Base-by-base conservation (phyloP, 108 stramenopile genomes). In the Aurantiochytrium sp. region DNA sequence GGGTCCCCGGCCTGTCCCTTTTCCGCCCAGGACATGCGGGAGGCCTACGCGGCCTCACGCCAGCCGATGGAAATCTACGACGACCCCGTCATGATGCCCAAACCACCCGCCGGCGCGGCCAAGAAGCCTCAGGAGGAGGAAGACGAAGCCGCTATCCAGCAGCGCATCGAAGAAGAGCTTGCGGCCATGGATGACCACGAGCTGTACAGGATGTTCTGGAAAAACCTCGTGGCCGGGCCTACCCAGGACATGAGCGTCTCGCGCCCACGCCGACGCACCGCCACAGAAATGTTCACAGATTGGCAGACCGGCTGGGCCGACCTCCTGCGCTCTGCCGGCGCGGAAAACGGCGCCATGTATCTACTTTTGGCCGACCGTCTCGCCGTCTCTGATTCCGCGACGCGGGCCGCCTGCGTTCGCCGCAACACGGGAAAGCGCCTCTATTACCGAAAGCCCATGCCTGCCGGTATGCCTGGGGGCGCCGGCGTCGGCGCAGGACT, bases 261-360 rank as follows among this genome's bases (percentile, higher is more conserved):
- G 27, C 73, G 39, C 39, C 45, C 45, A 21, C 39, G 73, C 19
- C 39, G 73, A 48, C 36, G 45, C 6, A 48, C 45, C 32, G 73
- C 73, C 12, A 48, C 73, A 6, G 42, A 81, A 81, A 41, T 81
- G 39, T 81, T 81, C 30, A 41, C 45, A 12, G 73, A 81, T 48
- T 48, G 45, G 42, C 42, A 81, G n/a, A 30, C 45, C 1, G 45
- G 42, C 27, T 81, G 73, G 73, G 36, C 39, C 32, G 73, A 81
- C 39, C 12, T 39, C 30, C 19, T 81, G 39, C 73, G 73, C 19
- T 12, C n/a, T 81, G 8, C 42, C 10, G 39, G 73, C 24, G 45
- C 73, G 6, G 73, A 41, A n/a, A 81, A 81, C 73, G 45, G 45
- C 6, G 73, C 73, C 45, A 81, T 81, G 42, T 81, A 48, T 42